Evolutionary conservation across 2,329 filamentous ascomycete species (phyloP), one percentile per base, ranked within the genome.

Genomic region (Aspergillus sp.): DNA sequence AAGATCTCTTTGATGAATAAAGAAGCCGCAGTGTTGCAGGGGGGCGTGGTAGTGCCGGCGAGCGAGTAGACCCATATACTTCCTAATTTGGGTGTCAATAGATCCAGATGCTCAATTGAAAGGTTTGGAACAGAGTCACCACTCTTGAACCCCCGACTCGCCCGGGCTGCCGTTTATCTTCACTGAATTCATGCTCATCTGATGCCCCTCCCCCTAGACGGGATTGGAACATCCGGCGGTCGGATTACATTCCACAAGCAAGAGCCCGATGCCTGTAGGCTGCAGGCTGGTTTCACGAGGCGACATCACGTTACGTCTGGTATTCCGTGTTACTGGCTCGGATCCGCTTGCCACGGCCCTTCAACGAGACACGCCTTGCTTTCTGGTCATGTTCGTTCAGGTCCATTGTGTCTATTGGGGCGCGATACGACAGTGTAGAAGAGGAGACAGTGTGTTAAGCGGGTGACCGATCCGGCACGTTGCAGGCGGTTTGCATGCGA

Each of bases 31-130:
- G 51, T 37, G 42, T 54, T 50, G 33, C 30, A 41, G 33, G 12
- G 46, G 41, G 42, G 13, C 34, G 40, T 48, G 12, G 30, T 46
- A 37, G 33, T 44, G 20, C 33, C 62, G 63, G 57, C 41, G 61
- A 66, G 65, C 49, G 61, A 30, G n/a, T 9, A 20, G 49, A 20
- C 39, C 42, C 24, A 6, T 8, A 48, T 15, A 34, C 34, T 48
- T 24, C 45, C 45, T 48, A 19, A 37, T 34, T 20, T 3, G 45
- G 45, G 45, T 48, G 45, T 48, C 45, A 48, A 48, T 48, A 48
- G 45, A 48, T 34, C 30, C 45, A 48, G 39, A 42, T 51, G 15
- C 19, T 51, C 48, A 51, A 51, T 51, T 34, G 34, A 24, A 15
- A 20, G n/a, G 20, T 27, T 42, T 30, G 39, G 39, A 20, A 51